phyloP scores from a whole-genome alignment of 148 eudicot species.

The Camellia granthamiana region DNA sequence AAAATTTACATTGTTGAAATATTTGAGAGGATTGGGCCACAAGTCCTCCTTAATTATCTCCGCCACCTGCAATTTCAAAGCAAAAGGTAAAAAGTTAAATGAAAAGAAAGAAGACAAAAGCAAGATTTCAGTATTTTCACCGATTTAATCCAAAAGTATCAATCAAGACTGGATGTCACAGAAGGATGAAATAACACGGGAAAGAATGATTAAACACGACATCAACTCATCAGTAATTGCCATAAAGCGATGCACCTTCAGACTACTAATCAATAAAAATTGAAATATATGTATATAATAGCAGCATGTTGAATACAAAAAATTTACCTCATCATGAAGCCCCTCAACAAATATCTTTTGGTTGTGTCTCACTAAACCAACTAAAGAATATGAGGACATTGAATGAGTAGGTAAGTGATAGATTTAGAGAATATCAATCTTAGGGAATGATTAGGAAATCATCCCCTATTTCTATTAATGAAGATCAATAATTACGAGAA shows the following conservation, averaged over 20 bases:
- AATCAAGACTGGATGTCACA: too few relatives aligned
- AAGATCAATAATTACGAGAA: too few relatives aligned
- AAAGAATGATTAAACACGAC: neutral
- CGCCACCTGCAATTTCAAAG: too few relatives aligned
- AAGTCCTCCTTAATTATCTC: too few relatives aligned
- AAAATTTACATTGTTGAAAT: constrained; percentile 40
- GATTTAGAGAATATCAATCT: too few relatives aligned
- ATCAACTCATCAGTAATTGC: neutral
- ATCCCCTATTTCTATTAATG: too few relatives aligned
- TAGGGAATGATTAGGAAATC: too few relatives aligned
- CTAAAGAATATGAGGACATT: neutral
- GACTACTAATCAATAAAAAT: neutral
- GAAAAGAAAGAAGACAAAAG: too few relatives aligned
- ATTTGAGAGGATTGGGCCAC: neutral
- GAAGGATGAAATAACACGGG: neutral
- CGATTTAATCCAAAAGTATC: too few relatives aligned
- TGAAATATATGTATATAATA: neutral
- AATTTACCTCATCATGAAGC: constrained; percentile 66
- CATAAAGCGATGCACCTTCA: neutral
- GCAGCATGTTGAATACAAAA: neutral
- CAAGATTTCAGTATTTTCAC: too few relatives aligned
- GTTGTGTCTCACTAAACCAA: constrained; percentile 12
- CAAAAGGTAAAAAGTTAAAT: too few relatives aligned
- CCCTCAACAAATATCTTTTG: constrained; percentile 50
- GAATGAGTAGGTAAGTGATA: neutral